Percentiles rank a stretch among this genome's conserved stretches.
Conservation (phyloP, 2,329 filamentous ascomycete genomes). For the Westerdykella aurantiaca region DNA sequence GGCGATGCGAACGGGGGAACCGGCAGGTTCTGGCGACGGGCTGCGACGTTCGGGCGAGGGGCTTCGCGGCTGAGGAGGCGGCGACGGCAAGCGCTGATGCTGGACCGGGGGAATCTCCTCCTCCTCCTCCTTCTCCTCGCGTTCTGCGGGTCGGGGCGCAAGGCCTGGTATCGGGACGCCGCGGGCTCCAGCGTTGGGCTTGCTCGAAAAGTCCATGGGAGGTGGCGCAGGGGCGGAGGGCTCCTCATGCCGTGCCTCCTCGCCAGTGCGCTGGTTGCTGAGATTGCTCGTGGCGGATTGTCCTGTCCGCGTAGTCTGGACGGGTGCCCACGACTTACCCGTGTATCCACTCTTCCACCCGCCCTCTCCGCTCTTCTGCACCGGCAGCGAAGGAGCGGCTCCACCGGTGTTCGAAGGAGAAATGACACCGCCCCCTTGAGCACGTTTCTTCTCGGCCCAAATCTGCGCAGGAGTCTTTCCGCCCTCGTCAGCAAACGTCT, state of each 20-base stretch:
- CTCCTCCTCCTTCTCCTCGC: slow-evolving; percentile 34
- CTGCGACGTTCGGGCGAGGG: slow-evolving; percentile 27
- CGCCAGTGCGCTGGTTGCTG: slow-evolving; percentile 60
- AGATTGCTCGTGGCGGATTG: slow-evolving; percentile 52
- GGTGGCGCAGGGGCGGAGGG: slow-evolving; percentile 54
- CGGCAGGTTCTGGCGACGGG: slow-evolving; percentile 49
- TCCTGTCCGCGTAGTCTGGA: slow-evolving; percentile 67
- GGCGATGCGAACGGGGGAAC: slow-evolving; percentile 77
- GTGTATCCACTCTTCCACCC: slow-evolving; percentile 89
- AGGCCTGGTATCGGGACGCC: slow-evolving; percentile 76
- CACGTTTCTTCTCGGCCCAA: slow-evolving; percentile 96
- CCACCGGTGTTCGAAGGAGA: slow-evolving; percentile 37
- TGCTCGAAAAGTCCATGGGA: slow-evolving; percentile 60
- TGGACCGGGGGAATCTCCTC: slow-evolving; percentile 51
- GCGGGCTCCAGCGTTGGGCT: slow-evolving; percentile 57
- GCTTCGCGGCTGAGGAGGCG: slow-evolving; percentile 24
- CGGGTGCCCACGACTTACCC: slow-evolving; percentile 84
- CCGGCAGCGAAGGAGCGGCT: slow-evolving; percentile 30
- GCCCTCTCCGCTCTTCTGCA: slow-evolving; percentile 66
- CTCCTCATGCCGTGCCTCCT: slow-evolving; percentile 45
- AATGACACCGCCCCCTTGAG: slow-evolving; percentile 56
- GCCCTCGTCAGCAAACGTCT: slow-evolving; percentile 88
- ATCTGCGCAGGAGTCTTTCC: slow-evolving; percentile 95
- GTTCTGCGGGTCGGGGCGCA: slow-evolving; percentile 52
- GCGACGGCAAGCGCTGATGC: slow-evolving; percentile 42